Evolutionary conservation across 108 stramenopile genomes (phyloP).

Genomic region (Skeletonema menzelii): DNA sequence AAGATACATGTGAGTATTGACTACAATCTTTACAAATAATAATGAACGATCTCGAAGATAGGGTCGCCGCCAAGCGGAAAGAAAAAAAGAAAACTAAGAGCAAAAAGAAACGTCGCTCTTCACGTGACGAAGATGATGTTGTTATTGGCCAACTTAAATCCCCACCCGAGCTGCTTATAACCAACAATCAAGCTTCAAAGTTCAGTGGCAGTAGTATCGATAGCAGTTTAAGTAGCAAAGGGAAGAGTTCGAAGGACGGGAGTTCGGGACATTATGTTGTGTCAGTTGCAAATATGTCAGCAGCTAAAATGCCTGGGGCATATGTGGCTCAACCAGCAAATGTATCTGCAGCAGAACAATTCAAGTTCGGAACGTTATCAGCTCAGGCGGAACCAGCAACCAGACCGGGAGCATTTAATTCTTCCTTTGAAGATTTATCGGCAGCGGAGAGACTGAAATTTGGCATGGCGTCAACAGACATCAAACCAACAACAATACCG

Average conservation of each 20-base stretch:
- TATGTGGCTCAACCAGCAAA: not conserved
- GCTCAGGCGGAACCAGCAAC: not conserved
- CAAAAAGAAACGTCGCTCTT: conserved; percentile 2
- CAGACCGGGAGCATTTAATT: conserved; percentile 10
- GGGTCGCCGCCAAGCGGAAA: conserved; percentile 3
- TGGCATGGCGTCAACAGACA: not conserved
- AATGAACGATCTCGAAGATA: conserved; percentile 12
- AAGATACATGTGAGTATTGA: not conserved
- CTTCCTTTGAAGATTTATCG: conserved; percentile 2
- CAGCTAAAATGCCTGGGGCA: conserved; percentile 5
- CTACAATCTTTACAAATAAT: not conserved
- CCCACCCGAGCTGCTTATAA: conserved; percentile 2
- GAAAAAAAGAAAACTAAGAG: not conserved
- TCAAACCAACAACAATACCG: not conserved
- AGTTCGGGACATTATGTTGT: not conserved
- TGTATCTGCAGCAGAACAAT: conserved; percentile 1
- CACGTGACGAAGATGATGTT: not conserved
- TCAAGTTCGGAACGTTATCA: conserved; percentile 5
- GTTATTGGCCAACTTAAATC: conserved; percentile 10
- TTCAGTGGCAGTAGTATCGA: too few species aligned
- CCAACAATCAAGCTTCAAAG: too few species aligned
- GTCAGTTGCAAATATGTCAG: not conserved
- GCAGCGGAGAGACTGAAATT: conserved; percentile 18
- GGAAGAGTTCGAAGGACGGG: conserved; percentile 6
- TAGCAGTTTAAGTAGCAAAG: not conserved